phyloP scores from a whole-genome alignment of 2,329 filamentous ascomycete genomes.

The Talaromyces pinophilus region DNA sequence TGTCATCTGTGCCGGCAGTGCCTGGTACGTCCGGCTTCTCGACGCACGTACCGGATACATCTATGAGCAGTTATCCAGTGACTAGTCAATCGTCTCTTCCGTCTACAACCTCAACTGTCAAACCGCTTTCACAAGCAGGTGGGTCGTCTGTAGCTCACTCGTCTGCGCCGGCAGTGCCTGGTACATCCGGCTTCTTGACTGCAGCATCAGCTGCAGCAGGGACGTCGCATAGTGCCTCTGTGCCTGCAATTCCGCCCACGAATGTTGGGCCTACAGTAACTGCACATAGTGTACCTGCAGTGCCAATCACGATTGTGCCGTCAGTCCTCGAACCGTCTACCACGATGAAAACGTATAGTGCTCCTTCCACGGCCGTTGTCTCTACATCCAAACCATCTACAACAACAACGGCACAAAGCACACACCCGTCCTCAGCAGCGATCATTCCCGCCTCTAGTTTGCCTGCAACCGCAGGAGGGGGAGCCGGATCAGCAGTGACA shows the following conservation, averaged over 20 bases:
- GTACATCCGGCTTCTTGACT: background rate
- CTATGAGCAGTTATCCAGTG: background rate
- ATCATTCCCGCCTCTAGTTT: background rate
- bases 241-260: slow-evolving; percentile 2
- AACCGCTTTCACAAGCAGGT: background rate
- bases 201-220: background rate
- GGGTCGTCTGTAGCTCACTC: background rate
- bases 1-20: background rate
- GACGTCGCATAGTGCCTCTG: background rate
- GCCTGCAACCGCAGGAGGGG: background rate
- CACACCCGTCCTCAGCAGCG: background rate
- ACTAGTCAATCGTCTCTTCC: slow-evolving; percentile 7
- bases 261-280: background rate
- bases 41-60: background rate
- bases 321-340: background rate
- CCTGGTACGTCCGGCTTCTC: background rate
- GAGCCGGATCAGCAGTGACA: background rate
- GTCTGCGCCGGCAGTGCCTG: background rate
- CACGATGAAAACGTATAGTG: background rate
- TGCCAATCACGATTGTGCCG: background rate
- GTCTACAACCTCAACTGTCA: background rate
- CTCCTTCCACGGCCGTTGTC: background rate
- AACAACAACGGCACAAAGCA: background rate
- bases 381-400: background rate
- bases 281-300: background rate